Evolutionary conservation across 257 asterid genomes (phyloP).

Genomic region (Nicotiana otophora): DNA sequence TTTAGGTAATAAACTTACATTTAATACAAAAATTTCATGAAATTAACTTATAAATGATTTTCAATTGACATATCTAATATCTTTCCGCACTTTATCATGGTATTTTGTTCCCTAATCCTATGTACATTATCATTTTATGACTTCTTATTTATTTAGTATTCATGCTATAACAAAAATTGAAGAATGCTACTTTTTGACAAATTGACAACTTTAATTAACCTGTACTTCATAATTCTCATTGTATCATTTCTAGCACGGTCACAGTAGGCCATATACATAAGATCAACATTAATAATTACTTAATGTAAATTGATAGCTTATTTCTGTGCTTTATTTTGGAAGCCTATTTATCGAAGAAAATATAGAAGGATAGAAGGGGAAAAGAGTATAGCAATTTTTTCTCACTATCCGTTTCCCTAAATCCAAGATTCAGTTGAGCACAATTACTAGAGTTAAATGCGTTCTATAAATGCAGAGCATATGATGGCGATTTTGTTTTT

Average conservation of each 20-base stretch:
- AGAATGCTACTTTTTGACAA: background rate
- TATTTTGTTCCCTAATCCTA: background rate
- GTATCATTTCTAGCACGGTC: too few species aligned
- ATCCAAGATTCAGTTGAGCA: background rate
- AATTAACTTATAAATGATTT: too few species aligned
- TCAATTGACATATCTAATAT: background rate
- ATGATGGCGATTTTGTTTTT: background rate
- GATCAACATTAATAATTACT: too few species aligned
- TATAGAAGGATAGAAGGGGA: background rate
- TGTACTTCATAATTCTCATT: too few species aligned
- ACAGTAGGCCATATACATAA: too few species aligned
- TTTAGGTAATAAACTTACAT: too few species aligned
- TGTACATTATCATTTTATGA: too few species aligned
- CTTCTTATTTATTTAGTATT: background rate
- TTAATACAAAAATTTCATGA: too few species aligned
- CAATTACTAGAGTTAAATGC: background rate
- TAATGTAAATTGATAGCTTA: too few species aligned
- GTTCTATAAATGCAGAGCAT: background rate
- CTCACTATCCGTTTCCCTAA: background rate
- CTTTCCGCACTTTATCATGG: background rate
- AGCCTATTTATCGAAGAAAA: background rate
- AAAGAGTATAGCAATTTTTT: background rate
- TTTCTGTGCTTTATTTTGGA: background rate
- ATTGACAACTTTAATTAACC: background rate
- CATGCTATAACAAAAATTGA: background rate